Evolutionary conservation across 208 protist species (phyloP).

Genomic region (Paratrypanosoma confusum): DNA sequence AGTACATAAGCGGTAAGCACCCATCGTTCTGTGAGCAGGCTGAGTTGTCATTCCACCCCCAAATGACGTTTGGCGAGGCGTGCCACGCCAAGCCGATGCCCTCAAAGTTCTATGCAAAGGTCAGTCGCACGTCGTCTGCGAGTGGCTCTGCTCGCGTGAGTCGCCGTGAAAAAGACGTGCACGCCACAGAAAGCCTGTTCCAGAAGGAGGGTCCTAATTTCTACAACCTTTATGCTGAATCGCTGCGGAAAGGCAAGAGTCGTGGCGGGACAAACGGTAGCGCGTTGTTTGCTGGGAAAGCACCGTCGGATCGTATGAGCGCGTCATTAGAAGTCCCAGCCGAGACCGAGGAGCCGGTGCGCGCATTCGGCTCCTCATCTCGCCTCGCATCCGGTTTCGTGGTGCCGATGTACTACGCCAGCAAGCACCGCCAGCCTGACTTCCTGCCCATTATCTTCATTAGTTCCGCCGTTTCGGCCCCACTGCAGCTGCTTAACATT

Average conservation of each 20-base stretch:
- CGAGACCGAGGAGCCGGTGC: background rate
- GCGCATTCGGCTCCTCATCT: constrained; percentile 24
- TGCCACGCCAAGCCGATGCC: constrained; percentile 36
- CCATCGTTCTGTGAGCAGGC: constrained; percentile 23
- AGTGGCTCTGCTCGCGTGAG: too few species aligned
- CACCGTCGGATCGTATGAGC: too few species aligned
- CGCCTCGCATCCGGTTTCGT: constrained; percentile 42
- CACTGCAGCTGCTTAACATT: constrained; percentile 79
- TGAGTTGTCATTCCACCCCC: constrained; percentile 24
- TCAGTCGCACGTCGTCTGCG: too few species aligned
- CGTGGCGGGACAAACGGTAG: too few species aligned
- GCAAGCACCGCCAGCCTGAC: constrained; percentile 37
- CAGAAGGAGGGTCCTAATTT: constrained; percentile 28
- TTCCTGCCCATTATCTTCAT: constrained; percentile 82
- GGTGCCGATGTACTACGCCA: constrained; percentile 20
- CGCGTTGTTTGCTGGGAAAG: too few species aligned
- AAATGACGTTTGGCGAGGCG: constrained; percentile 58
- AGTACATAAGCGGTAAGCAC: constrained; percentile 26
- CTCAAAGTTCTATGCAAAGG: constrained; percentile 24
- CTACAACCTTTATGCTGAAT: constrained; percentile 20
- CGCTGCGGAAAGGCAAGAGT: constrained; percentile 18
- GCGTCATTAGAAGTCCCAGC: too few species aligned
- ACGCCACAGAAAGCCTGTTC: background rate
- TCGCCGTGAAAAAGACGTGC: constrained; percentile 2
- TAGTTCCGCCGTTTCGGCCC: constrained; percentile 44